Base-by-base conservation (phyloP, 345 rosid species). In the Brassica cretica region DNA sequence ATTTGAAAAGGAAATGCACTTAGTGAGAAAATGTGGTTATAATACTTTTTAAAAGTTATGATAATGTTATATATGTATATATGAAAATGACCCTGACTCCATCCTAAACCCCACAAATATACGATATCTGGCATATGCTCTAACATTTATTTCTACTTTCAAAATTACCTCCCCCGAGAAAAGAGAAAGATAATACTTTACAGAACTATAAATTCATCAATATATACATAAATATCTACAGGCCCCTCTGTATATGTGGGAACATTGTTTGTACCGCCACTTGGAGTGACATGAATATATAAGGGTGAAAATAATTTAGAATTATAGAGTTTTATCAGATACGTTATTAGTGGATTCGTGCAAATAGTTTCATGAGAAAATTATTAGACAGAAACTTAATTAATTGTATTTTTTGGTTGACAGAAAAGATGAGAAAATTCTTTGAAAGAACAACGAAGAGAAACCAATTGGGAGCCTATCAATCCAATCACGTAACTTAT, bases 31-130 rank as follows among this genome's bases (percentile, higher is more conserved):
- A 33, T 63, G 35, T 39, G 60, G 60, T 71, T 24, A 53, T 41
- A 71, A 33, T 77, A 70, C 71, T 71, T 70, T 71, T 24, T 63
- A 35, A 77, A 72, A 72, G 63, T 72, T 65, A 58, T 11, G 44
- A 66, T 21, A 72, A 44, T 41, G 56, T 51, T 10, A 66, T 21
- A 30, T 14, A 6, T 58, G 59, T 63, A 56, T 56, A 12, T 66
- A 44, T 58, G 68, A 78, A 72, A 72, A 72, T 46, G 77, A 78
- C 73, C 5, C 0, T 72, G 16, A 46, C 61, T 66, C 60, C 73
- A 49, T 78, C 77, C n/a, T 59, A 66, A 72, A 46, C 81, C 77
- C 81, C 62, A 78, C 77, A 72, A 2, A 66, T 66, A 72, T 51
- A 78, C 51, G 63, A 66, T 65, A 78, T 78, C 53, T 72, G 68